Base-by-base conservation (phyloP, 2,329 filamentous ascomycete genomes). In the Aspergillus novoparasiticus region DNA sequence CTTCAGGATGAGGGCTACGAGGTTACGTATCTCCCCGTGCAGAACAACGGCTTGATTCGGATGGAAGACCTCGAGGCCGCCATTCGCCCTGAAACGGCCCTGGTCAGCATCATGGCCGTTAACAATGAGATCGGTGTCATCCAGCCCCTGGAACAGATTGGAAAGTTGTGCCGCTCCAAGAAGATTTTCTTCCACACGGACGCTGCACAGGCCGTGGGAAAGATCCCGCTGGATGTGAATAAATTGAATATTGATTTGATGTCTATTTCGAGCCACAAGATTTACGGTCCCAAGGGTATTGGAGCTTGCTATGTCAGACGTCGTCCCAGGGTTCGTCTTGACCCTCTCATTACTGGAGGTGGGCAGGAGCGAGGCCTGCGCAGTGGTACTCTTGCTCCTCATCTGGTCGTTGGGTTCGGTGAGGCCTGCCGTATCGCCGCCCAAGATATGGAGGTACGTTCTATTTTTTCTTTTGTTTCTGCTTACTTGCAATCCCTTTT, bases 91-190 rank as follows among this genome's bases (percentile, higher is more conserved):
- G 94, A 98, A 64, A 99, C 95, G 16, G 89, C 88, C 50, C 82
- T 99, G 34, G 94, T 98, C 79, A 97, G 94, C 75, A 92, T 99
- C 79, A 99, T 99, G 95, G 89, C 95, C 0, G 95, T 99, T 73
- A 99, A 99, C 84, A 99, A 99, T 79, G 95, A 99, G 81, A 98
- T 99, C 73, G 95, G 95, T 74, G 95, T 99, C n/a, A 96, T 99
- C 63, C 95, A 99, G 79, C 95, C 95, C 0, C 81, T 99, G 63
- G 91, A 93, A 71, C 88, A 97, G 81, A 99, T 99, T 76, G 95
- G 95, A 73, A 91, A 90, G 80, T 83, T 99, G 16, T 99, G 95
- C 80, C 89, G 95, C 57, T 86, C 88, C 60, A 95, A 92, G 80
- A 97, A 97, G 83, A 85, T 97, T 51, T 99, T 97, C 81, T 99